A percentile compares a stretch with the other conserved stretches of the same genome.
Conservation (phyloP, 768 basidiomycete species). For the Collybia sp. region DNA sequence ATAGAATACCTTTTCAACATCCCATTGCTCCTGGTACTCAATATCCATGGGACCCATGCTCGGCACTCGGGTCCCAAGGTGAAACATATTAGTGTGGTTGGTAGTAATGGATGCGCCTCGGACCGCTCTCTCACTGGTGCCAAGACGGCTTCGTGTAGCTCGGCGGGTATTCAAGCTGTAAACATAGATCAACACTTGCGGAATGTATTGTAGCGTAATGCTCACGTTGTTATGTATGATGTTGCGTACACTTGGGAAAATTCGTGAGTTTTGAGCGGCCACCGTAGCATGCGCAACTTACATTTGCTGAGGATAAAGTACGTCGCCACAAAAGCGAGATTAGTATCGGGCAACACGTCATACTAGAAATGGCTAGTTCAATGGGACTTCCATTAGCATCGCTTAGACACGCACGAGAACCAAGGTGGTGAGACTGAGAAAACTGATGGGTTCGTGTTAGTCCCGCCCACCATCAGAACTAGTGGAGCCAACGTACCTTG, state of each 20-base stretch:
- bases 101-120: slow-evolving; percentile 14
- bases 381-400: not conserved
- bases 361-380: slow-evolving; percentile 34
- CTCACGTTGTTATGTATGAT: slow-evolving; percentile 62
- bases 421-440: slow-evolving; percentile 45
- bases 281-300: slow-evolving; percentile 22
- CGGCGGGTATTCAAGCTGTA: slow-evolving; percentile 58
- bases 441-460: slow-evolving; percentile 18
- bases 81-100: slow-evolving; percentile 48
- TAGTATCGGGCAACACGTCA: slow-evolving; percentile 45
- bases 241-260: slow-evolving; percentile 52
- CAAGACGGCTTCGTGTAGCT: slow-evolving; percentile 40
- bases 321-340: slow-evolving; percentile 54
- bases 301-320: slow-evolving; percentile 68
- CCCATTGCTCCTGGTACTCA: slow-evolving; percentile 20
- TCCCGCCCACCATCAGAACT: not conserved
- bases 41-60: slow-evolving; percentile 32
- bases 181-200: not conserved
- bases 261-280: not conserved
- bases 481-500: slow-evolving; percentile 34
- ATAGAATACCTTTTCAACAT: slow-evolving; percentile 20
- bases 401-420: slow-evolving; percentile 39
- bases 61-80: slow-evolving; percentile 40
- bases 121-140: slow-evolving; percentile 42
- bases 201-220: not conserved